Percentiles rank a stretch among this genome's conserved stretches.
Conservation (phyloP, 2,329 filamentous ascomycete genomes). For the Metarhizium guizhouense region DNA sequence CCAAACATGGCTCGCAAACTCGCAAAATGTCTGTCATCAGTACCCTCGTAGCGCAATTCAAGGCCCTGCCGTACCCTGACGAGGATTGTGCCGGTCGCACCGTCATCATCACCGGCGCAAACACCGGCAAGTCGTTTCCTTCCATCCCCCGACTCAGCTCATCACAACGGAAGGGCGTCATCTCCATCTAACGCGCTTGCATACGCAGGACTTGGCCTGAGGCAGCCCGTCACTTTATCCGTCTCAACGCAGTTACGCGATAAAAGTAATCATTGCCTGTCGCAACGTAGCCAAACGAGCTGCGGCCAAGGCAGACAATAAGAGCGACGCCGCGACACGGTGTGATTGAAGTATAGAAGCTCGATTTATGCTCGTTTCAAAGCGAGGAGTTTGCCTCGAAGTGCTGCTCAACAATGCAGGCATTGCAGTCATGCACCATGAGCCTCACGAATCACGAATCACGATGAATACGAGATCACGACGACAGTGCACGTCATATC, state of each 20-base stretch:
- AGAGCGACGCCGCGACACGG: slow-evolving; percentile 16
- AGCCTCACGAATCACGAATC: no score
- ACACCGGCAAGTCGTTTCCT: slow-evolving; percentile 16
- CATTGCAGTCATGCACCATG: slow-evolving; percentile 9
- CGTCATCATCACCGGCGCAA: slow-evolving; percentile 35
- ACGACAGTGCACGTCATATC: slow-evolving; percentile 38
- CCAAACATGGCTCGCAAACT: no score
- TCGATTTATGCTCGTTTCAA: slow-evolving; percentile 33
- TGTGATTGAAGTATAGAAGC: slow-evolving; percentile 32
- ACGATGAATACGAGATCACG: slow-evolving; percentile 32
- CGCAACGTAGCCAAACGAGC: slow-evolving; percentile 31
- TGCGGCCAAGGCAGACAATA: slow-evolving; percentile 27
- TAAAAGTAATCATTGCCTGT: slow-evolving; percentile 32
- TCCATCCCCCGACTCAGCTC: no score
- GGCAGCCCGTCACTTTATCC: slow-evolving; percentile 29
- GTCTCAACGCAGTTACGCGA: slow-evolving; percentile 25
- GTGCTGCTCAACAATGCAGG: slow-evolving; percentile 33
- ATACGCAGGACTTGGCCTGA: slow-evolving; percentile 27
- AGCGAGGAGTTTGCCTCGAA: slow-evolving; percentile 32
- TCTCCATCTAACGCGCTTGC: neutral
- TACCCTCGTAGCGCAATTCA: slow-evolving; percentile 11
- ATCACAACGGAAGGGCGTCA: no score
- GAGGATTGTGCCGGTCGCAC: slow-evolving; percentile 25
- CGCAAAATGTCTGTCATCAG: no score
- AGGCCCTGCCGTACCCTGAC: slow-evolving; percentile 19